Conservation (phyloP, 495 filamentous ascomycete species). For the Cercophora scortea region DNA sequence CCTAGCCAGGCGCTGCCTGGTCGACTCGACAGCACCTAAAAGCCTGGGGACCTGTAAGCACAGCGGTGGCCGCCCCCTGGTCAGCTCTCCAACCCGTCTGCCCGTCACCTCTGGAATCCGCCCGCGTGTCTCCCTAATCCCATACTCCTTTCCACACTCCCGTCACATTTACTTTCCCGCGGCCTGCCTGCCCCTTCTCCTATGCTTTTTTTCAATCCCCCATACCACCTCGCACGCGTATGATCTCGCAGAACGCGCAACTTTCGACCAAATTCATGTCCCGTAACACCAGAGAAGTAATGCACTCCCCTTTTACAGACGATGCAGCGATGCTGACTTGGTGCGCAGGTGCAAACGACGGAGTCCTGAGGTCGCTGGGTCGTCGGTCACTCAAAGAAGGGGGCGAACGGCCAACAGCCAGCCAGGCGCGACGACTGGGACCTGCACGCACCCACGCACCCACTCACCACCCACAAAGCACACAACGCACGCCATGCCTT, state of each 20-base stretch:
- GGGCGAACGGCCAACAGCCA: conserved; percentile 5
- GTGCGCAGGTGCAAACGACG: conserved; percentile 20
- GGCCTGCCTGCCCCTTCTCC: too few species aligned
- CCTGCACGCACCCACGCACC: too few species aligned
- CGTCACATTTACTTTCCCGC: not conserved
- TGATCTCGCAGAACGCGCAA: conserved; percentile 14
- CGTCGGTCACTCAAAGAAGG: conserved; percentile 14
- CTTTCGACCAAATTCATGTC: conserved; percentile 12
- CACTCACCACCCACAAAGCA: too few species aligned
- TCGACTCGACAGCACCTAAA: not conserved
- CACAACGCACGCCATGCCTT: too few species aligned
- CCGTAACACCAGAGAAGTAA: conserved; percentile 13
- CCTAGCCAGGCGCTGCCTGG: not conserved
- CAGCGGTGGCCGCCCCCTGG: conserved; percentile 8
- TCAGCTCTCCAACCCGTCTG: conserved; percentile 15
- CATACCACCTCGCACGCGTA: conserved; percentile 11
- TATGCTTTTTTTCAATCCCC: conserved; percentile 12
- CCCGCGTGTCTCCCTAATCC: not conserved
- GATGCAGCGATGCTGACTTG: conserved; percentile 20
- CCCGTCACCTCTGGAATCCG: conserved; percentile 18
- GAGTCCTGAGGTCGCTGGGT: not conserved
- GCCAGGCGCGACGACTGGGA: too few species aligned
- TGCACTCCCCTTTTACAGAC: not conserved
- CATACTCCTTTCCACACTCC: conserved; percentile 3
- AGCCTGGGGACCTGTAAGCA: not conserved